phyloP scores from a whole-genome alignment of 305 asterid genomes.

The Euphrasia arctica region DNA sequence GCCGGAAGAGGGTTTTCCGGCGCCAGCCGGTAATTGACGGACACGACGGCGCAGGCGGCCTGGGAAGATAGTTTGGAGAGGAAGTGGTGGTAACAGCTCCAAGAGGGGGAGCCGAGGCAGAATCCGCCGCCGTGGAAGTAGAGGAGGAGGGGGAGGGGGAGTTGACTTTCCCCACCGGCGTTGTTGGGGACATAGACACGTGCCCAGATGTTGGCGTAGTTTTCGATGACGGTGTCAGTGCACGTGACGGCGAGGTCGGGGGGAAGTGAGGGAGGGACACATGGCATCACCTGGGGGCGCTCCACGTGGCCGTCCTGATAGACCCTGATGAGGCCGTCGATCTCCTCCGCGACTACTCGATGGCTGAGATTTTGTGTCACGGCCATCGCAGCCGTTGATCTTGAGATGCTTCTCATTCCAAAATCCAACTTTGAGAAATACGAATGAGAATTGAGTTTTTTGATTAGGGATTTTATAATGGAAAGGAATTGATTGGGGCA shows the following conservation, averaged over 20 bases:
- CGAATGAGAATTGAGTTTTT: neutral
- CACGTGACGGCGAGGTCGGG: constrained; percentile 49
- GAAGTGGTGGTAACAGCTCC: constrained; percentile 79
- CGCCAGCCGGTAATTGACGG: constrained; percentile 68
- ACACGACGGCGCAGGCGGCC: constrained; percentile 49
- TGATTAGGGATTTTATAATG: constrained; percentile 28
- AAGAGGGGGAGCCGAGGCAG: constrained; percentile 79
- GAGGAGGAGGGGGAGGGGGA: constrained; percentile 42
- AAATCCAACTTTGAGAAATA: neutral
- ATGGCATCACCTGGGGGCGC: constrained; percentile 53
- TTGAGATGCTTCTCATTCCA: neutral
- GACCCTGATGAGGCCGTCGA: constrained; percentile 61
- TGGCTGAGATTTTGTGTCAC: constrained; percentile 38
- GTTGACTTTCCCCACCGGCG: constrained; percentile 7
- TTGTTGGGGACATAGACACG: constrained; percentile 60
- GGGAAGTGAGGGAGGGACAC: constrained; percentile 40
- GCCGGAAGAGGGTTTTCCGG: constrained; percentile 86
- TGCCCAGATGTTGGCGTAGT: constrained; percentile 59
- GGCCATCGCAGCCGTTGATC: constrained; percentile 46
- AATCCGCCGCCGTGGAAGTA: constrained; percentile 91
- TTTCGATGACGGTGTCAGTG: constrained; percentile 54
- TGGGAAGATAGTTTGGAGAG: constrained; percentile 48
- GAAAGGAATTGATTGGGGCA: no score
- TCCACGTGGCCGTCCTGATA: constrained; percentile 78
- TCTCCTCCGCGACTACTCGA: constrained; percentile 44